These are phyloP conservation scores for Salix koriyanagi DNA, from an alignment of 345 rosid genomes.

Conservation along the genomic window DNA sequence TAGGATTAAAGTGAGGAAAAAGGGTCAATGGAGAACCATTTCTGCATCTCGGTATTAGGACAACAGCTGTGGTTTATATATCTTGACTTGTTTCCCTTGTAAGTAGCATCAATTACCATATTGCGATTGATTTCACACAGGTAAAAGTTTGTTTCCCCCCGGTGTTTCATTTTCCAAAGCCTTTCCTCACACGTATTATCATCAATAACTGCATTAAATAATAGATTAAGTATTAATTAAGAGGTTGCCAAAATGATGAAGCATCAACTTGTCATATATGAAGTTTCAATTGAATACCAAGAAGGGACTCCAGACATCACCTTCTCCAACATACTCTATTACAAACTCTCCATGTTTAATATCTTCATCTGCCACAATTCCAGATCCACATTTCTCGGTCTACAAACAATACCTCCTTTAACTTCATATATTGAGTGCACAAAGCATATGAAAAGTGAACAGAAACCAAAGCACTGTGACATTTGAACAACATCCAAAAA, in stretches of 20 bases:
- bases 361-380: conserved; percentile 88
- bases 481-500: neutral
- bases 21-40: conserved; percentile 56
- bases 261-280: neutral
- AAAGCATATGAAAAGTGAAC: conserved; percentile 3
- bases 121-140: conserved; percentile 86
- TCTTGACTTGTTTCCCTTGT: conserved; percentile 95
- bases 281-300: conserved; percentile 11
- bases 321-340: conserved; percentile 98
- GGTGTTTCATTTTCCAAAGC: conserved; percentile 81
- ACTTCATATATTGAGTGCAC: conserved; percentile 18
- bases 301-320: conserved; percentile 34
- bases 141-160: conserved; percentile 85
- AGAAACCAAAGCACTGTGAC: conserved; percentile 10
- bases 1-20: conserved; percentile 10
- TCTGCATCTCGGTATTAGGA: conserved; percentile 97
- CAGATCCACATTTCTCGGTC: conserved; percentile 98
- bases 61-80: conserved; percentile 90
- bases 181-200: conserved; percentile 92
- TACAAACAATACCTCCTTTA: conserved; percentile 44
- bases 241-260: conserved; percentile 3
- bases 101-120: conserved; percentile 94
- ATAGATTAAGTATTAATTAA: conserved; percentile 2
- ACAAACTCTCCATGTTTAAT: conserved; percentile 83
- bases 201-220: conserved; percentile 62